phyloP scores from a whole-genome alignment of 768 basidiomycete species.

The Tephrocybe rancida region DNA sequence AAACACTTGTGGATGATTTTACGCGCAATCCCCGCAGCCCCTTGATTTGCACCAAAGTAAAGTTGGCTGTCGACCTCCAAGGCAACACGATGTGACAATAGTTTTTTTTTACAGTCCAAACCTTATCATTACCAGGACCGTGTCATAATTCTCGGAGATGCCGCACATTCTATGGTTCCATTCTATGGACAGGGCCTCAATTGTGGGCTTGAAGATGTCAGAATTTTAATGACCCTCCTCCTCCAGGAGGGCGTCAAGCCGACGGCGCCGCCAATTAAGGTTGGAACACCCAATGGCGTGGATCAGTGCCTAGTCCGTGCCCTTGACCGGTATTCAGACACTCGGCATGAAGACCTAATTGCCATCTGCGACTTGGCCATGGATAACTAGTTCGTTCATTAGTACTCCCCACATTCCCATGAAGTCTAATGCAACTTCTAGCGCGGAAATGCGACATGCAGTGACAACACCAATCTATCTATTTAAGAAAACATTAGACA shows the following conservation, averaged over 20 bases:
- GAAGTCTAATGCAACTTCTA: conserved; percentile 33
- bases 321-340: conserved; percentile 77
- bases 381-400: conserved; percentile 87
- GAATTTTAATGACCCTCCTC: conserved; percentile 79
- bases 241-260: conserved; percentile 68
- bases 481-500: conserved; percentile 80
- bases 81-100: conserved; percentile 23
- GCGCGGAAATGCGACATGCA: conserved; percentile 92
- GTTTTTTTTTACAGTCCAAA: conserved; percentile 53
- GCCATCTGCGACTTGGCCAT: conserved; percentile 93
- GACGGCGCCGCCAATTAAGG: conserved; percentile 30
- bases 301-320: conserved; percentile 67
- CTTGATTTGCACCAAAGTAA: conserved; percentile 91
- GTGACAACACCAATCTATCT: conserved; percentile 83
- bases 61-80: conserved; percentile 26
- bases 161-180: conserved; percentile 98
- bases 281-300: conserved; percentile 35
- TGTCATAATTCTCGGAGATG: conserved; percentile 88
- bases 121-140: conserved; percentile 93
- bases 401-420: conserved; percentile 11
- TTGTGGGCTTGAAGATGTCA: conserved; percentile 96
- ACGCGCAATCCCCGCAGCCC: conserved; percentile 83
- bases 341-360: conserved; percentile 83
- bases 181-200: conserved; percentile 98
- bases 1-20: conserved; percentile 77